Conservation (phyloP, 2,329 filamentous ascomycete genomes). For the Zymoseptoria ardabiliae region DNA sequence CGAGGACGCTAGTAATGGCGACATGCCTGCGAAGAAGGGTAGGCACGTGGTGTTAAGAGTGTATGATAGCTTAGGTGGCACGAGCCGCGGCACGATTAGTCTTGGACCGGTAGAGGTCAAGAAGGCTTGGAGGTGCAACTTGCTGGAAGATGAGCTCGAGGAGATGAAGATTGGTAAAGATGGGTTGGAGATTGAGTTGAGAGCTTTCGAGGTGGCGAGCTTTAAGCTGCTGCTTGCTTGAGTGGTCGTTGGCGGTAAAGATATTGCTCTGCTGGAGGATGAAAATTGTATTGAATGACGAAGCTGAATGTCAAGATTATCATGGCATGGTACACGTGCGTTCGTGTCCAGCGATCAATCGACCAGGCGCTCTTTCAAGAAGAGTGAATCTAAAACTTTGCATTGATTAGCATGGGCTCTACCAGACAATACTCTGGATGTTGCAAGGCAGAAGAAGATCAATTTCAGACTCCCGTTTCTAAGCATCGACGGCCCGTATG, state of each 20-base stretch:
- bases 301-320: not conserved
- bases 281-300: not conserved
- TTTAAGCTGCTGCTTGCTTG: conserved; percentile 29
- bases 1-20: conserved; percentile 45
- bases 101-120: conserved; percentile 62
- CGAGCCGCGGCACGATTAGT: conserved; percentile 61
- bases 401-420: not conserved
- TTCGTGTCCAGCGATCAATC: not conserved
- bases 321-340: not conserved
- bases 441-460: not conserved
- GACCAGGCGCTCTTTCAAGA: not conserved
- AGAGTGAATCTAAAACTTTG: not conserved
- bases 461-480: conserved; percentile 33
- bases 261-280: not conserved
- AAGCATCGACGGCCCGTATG: conserved; percentile 45
- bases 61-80: conserved; percentile 84
- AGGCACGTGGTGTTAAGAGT: conserved; percentile 75
- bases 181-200: conserved; percentile 33
- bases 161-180: conserved; percentile 47
- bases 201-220: conserved; percentile 34
- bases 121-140: conserved; percentile 73
- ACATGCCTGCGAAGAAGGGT: conserved; percentile 53
- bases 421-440: not conserved
- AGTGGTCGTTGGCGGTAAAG: not conserved
- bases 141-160: conserved; percentile 79